These are phyloP conservation scores for Psilocybe cyanescens DNA, from an alignment of 768 basidiomycete genomes.

Conservation along the genomic window DNA sequence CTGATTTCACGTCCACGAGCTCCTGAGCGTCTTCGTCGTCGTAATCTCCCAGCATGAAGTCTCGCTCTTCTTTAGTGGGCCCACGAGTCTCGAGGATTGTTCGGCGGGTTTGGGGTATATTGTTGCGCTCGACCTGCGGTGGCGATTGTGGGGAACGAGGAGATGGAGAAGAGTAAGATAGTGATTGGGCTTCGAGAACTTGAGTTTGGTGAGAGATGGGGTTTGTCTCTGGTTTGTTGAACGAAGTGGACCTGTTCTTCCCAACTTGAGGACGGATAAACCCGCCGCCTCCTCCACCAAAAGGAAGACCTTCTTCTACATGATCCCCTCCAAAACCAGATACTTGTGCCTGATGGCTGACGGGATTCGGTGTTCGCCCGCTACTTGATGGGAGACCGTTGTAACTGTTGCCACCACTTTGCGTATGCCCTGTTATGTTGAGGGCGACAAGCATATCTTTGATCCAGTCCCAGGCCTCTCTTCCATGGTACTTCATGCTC, in stretches of 20 bases:
- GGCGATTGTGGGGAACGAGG: conserved; percentile 20
- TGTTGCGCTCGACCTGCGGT: conserved; percentile 12
- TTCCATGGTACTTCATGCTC: conserved; percentile 50
- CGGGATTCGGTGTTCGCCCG: conserved; percentile 35
- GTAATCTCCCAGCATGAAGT: conserved; percentile 37
- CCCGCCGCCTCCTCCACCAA: conserved; percentile 8
- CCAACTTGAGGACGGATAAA: conserved; percentile 35
- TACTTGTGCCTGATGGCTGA: conserved; percentile 43
- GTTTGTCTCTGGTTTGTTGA: conserved; percentile 35
- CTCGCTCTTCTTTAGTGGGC: conserved; percentile 33
- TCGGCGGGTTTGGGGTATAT: conserved; percentile 14
- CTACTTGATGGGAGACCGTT: conserved; percentile 22
- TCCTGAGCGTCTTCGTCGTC: conserved; percentile 25
- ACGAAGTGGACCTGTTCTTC: conserved; percentile 18
- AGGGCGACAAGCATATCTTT: conserved; percentile 35
- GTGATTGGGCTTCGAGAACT: conserved; percentile 29
- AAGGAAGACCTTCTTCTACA: conserved; percentile 15
- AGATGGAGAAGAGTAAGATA: conserved; percentile 22
- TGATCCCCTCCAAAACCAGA: conserved; percentile 25
- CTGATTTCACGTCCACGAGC: conserved; percentile 16
- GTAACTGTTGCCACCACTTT: conserved; percentile 12
- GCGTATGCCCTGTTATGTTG: conserved; percentile 22
- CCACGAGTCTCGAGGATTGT: conserved; percentile 11
- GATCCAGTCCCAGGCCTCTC: conserved; percentile 47
- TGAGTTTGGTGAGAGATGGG: conserved; percentile 48